Evolutionary conservation across 2,329 filamentous ascomycete species (phyloP).

Genomic region (Calonectria leucothoes): DNA sequence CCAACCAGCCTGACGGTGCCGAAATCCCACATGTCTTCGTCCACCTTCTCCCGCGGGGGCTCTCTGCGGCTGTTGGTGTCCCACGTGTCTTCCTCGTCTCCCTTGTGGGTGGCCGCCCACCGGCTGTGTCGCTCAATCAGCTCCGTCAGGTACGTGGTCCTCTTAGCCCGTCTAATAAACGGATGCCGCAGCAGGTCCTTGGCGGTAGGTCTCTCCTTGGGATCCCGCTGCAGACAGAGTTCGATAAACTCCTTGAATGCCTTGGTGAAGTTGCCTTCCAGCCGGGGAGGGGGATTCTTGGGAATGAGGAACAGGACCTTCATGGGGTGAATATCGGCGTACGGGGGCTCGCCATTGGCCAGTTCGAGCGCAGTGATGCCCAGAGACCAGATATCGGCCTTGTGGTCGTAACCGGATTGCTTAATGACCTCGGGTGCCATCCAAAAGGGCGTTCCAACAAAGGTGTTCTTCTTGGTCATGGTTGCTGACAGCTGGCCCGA

Average conservation of each 20-base stretch:
- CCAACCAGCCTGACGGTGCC: constrained; percentile 90
- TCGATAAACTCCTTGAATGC: constrained; percentile 88
- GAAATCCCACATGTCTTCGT: constrained; percentile 98
- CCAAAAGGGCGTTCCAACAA: constrained; percentile 98
- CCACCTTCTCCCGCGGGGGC: constrained; percentile 65
- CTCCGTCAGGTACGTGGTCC: constrained; percentile 96
- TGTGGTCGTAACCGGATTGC: constrained; percentile 97
- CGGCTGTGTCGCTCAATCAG: constrained; percentile 90
- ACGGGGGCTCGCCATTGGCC: constrained; percentile 91
- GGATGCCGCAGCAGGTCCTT: constrained; percentile 89
- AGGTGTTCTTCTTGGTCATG: constrained; percentile 99
- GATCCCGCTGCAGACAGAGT: constrained; percentile 87
- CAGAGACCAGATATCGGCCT: constrained; percentile 97
- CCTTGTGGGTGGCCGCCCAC: constrained; percentile 86
- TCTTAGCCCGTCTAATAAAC: constrained; percentile 92
- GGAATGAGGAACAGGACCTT: constrained; percentile 97
- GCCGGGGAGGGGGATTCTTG: constrained; percentile 86
- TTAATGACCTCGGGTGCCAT: constrained; percentile 99
- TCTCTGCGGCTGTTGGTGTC: constrained; percentile 68
- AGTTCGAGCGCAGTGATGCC: constrained; percentile 95
- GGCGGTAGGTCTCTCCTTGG: constrained; percentile 87
- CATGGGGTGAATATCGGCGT: constrained; percentile 98
- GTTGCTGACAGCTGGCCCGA: constrained; percentile 96
- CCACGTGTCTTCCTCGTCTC: constrained; percentile 71
- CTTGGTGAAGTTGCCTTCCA: constrained; percentile 85